phyloP scores from a whole-genome alignment of 2,329 filamentous ascomycete species.

The Alternaria triticina region DNA sequence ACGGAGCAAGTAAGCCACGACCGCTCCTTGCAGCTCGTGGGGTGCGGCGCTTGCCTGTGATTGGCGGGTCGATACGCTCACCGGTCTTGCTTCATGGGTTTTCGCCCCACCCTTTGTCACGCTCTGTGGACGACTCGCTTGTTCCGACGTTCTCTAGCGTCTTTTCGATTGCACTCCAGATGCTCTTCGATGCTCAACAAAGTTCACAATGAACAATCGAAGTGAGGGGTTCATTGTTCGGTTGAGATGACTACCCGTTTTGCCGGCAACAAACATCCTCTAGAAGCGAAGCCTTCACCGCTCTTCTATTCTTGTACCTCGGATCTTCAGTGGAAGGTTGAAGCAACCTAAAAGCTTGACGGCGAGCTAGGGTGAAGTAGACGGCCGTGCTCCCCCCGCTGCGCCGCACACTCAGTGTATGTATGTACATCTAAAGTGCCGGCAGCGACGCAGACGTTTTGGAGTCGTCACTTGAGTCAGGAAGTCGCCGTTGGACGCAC shows the following conservation, averaged over 20 bases:
- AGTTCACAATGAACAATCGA: conserved; percentile 18
- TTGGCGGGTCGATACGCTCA: conserved; percentile 33
- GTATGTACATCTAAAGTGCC: conserved; percentile 13
- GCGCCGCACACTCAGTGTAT: conserved; percentile 23
- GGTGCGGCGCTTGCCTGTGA: conserved; percentile 21
- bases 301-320: conserved; percentile 40
- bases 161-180: conserved; percentile 28
- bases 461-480: conserved; percentile 5
- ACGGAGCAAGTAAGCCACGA: conserved; percentile 40
- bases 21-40: conserved; percentile 45
- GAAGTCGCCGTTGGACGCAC: neutral
- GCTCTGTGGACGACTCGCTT: conserved; percentile 34
- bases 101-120: conserved; percentile 31
- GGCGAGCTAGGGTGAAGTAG: conserved; percentile 29
- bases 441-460: conserved; percentile 6
- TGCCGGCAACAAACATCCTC: conserved; percentile 30
- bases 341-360: conserved; percentile 32
- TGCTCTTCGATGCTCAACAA: conserved; percentile 33
- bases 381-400: conserved; percentile 24
- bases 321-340: conserved; percentile 21
- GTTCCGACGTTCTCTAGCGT: conserved; percentile 44
- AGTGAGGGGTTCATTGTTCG: conserved; percentile 33
- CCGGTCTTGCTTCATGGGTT: conserved; percentile 31
- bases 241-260: conserved; percentile 30
- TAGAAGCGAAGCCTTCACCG: conserved; percentile 32